Percentiles rank a stretch among this genome's conserved stretches.
phyloP scores from a whole-genome alignment of 768 basidiomycete genomes.

The Suillus decipiens region DNA sequence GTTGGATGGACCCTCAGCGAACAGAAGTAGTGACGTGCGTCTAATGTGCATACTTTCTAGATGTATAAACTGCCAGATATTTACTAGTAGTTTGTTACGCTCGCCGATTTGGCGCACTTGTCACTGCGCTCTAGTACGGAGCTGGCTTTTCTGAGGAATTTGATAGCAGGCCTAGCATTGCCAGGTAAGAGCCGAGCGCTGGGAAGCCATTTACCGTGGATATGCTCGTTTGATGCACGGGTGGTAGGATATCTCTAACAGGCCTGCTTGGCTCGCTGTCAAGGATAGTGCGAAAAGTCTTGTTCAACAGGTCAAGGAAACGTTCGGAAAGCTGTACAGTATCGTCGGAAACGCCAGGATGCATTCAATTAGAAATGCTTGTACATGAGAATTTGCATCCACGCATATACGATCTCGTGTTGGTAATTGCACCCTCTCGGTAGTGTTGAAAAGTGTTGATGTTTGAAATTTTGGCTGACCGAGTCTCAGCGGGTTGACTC shows the following conservation, averaged over 20 bases:
- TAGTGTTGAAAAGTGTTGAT: too few species aligned
- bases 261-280: conserved; percentile 48
- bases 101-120: conserved; percentile 62
- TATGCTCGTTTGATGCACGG: conserved; percentile 23
- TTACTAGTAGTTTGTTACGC: conserved; percentile 48
- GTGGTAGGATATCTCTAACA: conserved; percentile 52
- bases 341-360: too few species aligned
- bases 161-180: conserved; percentile 41
- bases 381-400: too few species aligned
- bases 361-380: too few species aligned
- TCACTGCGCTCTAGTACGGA: conserved; percentile 25
- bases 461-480: too few species aligned
- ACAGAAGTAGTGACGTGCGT: conserved; percentile 57
- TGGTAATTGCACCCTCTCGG: too few species aligned
- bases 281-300: conserved; percentile 33
- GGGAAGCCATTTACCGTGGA: too few species aligned
- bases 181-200: conserved; percentile 41
- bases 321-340: neutral
- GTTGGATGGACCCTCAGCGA: conserved; percentile 56
- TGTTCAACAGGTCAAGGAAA: too few species aligned
- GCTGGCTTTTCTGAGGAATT: conserved; percentile 33
- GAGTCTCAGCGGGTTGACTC: too few species aligned
- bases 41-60: conserved; percentile 2
- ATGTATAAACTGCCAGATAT: neutral
- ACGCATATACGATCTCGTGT: too few species aligned